phyloP scores from a whole-genome alignment of 495 filamentous ascomycete species.

The Aspergillus coremiiformis region DNA sequence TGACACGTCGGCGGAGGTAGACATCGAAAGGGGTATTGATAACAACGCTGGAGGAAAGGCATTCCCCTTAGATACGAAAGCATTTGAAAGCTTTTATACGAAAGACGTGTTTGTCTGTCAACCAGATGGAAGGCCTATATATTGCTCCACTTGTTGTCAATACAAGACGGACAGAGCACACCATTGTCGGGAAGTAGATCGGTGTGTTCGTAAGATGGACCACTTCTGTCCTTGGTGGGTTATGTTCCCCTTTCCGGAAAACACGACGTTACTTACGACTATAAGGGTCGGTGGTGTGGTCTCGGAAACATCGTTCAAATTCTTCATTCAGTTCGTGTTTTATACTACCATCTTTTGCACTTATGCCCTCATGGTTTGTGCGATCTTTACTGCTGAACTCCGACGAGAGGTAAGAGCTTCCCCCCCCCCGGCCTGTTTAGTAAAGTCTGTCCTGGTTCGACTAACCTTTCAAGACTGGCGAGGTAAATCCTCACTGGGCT shows the following conservation, averaged over 20 bases:
- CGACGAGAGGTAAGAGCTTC: constrained; percentile 26
- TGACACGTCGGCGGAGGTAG: constrained; percentile 13
- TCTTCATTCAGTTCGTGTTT: constrained; percentile 75
- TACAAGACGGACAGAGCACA: constrained; percentile 83
- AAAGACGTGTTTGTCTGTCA: constrained; percentile 80
- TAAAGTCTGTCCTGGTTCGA: not conserved
- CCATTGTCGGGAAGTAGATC: constrained; percentile 71
- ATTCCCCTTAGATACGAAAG: constrained; percentile 21
- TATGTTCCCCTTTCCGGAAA: not conserved
- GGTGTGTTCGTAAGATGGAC: constrained; percentile 84
- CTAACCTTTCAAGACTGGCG: constrained; percentile 20
- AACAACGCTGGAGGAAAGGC: constrained; percentile 17
- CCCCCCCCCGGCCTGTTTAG: no score
- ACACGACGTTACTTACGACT: not conserved
- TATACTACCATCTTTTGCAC: constrained; percentile 63
- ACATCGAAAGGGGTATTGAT: constrained; percentile 20
- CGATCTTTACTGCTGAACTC: constrained; percentile 47
- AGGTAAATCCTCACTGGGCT: constrained; percentile 44
- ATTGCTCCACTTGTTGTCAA: constrained; percentile 69
- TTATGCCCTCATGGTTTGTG: constrained; percentile 53
- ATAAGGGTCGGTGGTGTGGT: constrained; percentile 77
- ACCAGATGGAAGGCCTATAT: constrained; percentile 67
- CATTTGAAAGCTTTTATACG: constrained; percentile 56
- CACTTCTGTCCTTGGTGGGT: constrained; percentile 86
- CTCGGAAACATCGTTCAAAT: constrained; percentile 78